phyloP scores from a whole-genome alignment of 306 rosid genomes.

The Trichosanthes cucumerina region DNA sequence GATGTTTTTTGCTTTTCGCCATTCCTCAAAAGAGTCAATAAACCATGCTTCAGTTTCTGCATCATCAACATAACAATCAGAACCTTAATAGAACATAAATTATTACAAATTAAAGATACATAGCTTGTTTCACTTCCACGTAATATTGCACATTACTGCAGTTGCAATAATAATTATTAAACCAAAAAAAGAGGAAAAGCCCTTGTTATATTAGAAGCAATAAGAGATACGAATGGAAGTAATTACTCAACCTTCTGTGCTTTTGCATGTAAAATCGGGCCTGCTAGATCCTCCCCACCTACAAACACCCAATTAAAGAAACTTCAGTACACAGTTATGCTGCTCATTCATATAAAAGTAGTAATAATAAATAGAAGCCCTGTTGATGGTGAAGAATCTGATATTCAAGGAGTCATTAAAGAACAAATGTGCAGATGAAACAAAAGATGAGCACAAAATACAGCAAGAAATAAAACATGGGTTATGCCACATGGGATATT shows the following conservation, averaged over 20 bases:
- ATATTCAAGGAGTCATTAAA: neutral
- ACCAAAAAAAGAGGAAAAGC: neutral
- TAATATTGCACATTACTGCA: neutral
- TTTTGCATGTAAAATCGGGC: conserved; percentile 92
- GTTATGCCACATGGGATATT: neutral
- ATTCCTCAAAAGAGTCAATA: conserved; percentile 89
- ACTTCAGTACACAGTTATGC: neutral
- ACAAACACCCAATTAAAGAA: conserved; percentile 21
- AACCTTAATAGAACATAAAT: neutral
- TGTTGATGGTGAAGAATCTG: neutral
- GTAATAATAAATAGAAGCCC: no score
- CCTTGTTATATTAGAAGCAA: neutral
- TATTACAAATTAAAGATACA: neutral
- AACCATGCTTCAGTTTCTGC: conserved; percentile 98
- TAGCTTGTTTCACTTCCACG: neutral
- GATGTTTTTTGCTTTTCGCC: conserved; percentile 93
- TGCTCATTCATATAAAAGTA: neutral
- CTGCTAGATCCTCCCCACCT: conserved; percentile 99
- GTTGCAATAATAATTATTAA: neutral
- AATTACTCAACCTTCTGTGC: conserved; percentile 67
- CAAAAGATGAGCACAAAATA: neutral
- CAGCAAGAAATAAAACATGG: neutral
- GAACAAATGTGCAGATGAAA: neutral
- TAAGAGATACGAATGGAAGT: neutral
- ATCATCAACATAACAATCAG: conserved; percentile 16